Conservation (phyloP, 306 rosid species). For the Cucumis hystrix region DNA sequence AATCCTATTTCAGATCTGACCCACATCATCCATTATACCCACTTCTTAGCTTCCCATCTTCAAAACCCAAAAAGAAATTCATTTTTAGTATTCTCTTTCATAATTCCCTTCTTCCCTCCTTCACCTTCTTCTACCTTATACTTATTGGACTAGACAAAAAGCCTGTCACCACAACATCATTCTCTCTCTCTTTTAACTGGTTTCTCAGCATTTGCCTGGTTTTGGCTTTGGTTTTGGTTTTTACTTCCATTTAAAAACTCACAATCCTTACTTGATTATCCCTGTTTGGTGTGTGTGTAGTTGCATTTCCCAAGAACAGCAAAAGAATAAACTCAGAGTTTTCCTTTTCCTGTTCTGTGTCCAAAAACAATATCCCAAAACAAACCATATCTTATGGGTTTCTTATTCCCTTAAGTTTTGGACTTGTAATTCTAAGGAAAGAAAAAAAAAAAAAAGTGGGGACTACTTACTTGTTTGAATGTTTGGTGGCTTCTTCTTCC, state of each 20-base stretch:
- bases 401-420: not conserved
- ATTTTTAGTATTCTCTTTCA: not conserved
- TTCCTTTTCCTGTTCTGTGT: not conserved
- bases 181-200: not conserved
- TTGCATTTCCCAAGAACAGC: not conserved
- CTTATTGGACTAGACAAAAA: not conserved
- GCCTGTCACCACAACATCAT: slow-evolving; percentile 1
- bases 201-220: not conserved
- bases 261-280: not conserved
- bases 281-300: not conserved
- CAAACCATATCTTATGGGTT: not conserved
- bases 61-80: not conserved
- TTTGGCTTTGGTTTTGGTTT: not conserved
- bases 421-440: not conserved
- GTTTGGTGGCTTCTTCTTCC: not conserved
- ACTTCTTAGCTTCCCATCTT: not conserved
- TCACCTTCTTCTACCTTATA: not conserved
- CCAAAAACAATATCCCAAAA: not conserved
- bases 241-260: not conserved
- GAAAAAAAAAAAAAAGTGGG: not conserved
- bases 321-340: not conserved
- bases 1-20: not conserved
- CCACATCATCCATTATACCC: not conserved
- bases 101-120: not conserved
- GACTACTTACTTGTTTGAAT: not conserved